These are phyloP conservation scores for Aschersonia sp. DNA, from an alignment of 2,329 filamentous ascomycete genomes.

Conservation along the genomic window DNA sequence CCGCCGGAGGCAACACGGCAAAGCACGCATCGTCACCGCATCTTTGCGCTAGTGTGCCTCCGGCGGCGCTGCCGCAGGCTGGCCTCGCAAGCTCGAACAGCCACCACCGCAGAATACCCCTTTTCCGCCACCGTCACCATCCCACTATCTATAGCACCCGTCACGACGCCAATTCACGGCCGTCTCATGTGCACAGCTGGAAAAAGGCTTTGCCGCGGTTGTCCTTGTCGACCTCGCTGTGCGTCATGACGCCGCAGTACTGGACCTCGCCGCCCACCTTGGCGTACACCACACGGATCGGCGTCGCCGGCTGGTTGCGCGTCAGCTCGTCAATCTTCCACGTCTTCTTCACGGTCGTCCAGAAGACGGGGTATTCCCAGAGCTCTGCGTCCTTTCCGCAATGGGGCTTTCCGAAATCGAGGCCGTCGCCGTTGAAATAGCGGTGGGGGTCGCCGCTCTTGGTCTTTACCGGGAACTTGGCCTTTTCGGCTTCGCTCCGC, in stretches of 20 bases:
- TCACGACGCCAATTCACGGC: not conserved
- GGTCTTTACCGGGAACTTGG: not conserved
- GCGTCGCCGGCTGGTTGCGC: constrained; percentile 2
- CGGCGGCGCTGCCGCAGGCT: too few relatives aligned
- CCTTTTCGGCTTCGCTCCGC: constrained; percentile 1
- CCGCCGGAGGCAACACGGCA: too few relatives aligned
- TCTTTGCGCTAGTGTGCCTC: too few relatives aligned
- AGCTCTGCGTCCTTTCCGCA: constrained; percentile 1
- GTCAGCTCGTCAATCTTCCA: constrained; percentile 3
- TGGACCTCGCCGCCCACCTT: constrained; percentile 1
- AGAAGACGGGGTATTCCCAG: constrained; percentile 4
- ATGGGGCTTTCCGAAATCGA: not conserved
- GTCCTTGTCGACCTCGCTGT: constrained; percentile 1
- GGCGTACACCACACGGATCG: constrained; percentile 3
- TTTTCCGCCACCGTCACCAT: too few relatives aligned
- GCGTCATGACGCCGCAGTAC: constrained; percentile 4
- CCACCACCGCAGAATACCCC: too few relatives aligned
- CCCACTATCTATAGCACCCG: not conserved
- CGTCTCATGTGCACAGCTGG: not conserved
- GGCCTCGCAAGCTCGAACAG: too few relatives aligned
- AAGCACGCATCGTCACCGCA: too few relatives aligned
- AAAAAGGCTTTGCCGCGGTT: constrained; percentile 3
- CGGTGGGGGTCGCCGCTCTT: constrained; percentile 4
- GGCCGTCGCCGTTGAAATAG: constrained; percentile 1
- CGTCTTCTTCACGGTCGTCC: constrained; percentile 1